phyloP scores from a whole-genome alignment of 148 eudicot genomes.

The Rheum nobile region DNA sequence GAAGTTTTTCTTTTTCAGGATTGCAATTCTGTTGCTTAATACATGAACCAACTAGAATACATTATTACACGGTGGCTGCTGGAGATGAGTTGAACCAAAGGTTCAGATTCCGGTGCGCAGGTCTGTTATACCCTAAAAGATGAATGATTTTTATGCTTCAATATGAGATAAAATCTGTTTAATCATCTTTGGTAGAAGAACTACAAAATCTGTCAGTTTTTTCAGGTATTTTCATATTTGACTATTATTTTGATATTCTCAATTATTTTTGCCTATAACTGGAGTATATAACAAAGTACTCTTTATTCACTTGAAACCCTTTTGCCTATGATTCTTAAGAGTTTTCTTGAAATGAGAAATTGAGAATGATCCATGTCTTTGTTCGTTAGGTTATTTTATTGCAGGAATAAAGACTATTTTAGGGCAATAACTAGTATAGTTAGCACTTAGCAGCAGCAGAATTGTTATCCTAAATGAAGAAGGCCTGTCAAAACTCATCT shows the following conservation, averaged over 20 bases:
- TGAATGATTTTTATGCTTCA: neutral
- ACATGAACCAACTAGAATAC: neutral
- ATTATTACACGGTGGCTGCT: neutral
- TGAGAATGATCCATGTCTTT: neutral
- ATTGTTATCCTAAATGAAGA: neutral
- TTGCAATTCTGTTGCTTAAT: neutral
- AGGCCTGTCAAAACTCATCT: neutral
- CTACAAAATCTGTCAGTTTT: neutral
- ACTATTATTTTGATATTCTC: neutral
- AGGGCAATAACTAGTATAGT: neutral
- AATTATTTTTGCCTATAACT: too few relatives aligned
- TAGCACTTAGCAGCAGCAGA: too few relatives aligned
- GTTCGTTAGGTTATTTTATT: neutral
- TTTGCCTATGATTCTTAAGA: too few relatives aligned
- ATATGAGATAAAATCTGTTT: neutral
- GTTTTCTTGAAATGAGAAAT: neutral
- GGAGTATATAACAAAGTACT: neutral
- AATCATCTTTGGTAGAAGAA: neutral
- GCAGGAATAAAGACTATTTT: neutral
- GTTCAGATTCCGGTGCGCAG: neutral
- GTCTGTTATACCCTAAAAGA: neutral
- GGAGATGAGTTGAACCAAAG: neutral
- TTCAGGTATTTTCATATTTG: neutral
- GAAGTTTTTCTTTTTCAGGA: neutral
- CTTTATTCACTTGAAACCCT: neutral